Evolutionary conservation across 768 basidiomycete genomes (phyloP).

Genomic region (Auricularia cornea): DNA sequence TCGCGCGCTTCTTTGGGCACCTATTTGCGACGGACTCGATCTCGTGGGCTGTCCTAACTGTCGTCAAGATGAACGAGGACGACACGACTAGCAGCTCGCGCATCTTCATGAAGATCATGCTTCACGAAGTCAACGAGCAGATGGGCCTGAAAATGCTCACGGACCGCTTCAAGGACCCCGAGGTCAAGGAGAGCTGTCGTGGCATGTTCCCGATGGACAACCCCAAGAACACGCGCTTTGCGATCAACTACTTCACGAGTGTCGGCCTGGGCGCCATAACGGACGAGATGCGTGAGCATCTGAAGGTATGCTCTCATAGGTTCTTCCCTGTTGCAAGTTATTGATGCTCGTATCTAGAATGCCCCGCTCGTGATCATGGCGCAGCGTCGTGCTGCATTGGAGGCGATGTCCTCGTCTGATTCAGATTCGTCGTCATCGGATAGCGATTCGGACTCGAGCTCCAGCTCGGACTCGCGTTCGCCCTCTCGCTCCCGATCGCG

Average conservation of each 20-base stretch:
- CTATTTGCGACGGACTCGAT: constrained; percentile 78
- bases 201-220: constrained; percentile 95
- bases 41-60: constrained; percentile 79
- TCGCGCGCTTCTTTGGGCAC: constrained; percentile 94
- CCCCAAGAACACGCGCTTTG: constrained; percentile 92
- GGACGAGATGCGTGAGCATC: constrained; percentile 93
- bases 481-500: constrained; percentile 6
- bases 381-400: constrained; percentile 81
- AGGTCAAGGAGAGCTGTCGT: constrained; percentile 60
- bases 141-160: constrained; percentile 84
- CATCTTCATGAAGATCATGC: constrained; percentile 96
- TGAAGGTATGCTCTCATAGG: constrained; percentile 53
- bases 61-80: constrained; percentile 91
- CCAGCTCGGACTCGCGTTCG: constrained; percentile 15
- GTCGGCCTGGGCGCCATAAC: constrained; percentile 86
- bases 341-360: constrained; percentile 46
- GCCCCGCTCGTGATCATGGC: constrained; percentile 91
- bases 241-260: constrained; percentile 97
- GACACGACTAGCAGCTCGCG: constrained; percentile 93
- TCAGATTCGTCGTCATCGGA: constrained; percentile 30
- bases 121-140: constrained; percentile 90
- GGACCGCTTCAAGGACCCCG: constrained; percentile 84
- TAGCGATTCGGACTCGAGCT: constrained; percentile 30
- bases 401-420: constrained; percentile 45
- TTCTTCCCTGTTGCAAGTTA: not conserved